Base-by-base conservation (phyloP, 805 yeast genomes). In the Yarrowia keelungensis region DNA sequence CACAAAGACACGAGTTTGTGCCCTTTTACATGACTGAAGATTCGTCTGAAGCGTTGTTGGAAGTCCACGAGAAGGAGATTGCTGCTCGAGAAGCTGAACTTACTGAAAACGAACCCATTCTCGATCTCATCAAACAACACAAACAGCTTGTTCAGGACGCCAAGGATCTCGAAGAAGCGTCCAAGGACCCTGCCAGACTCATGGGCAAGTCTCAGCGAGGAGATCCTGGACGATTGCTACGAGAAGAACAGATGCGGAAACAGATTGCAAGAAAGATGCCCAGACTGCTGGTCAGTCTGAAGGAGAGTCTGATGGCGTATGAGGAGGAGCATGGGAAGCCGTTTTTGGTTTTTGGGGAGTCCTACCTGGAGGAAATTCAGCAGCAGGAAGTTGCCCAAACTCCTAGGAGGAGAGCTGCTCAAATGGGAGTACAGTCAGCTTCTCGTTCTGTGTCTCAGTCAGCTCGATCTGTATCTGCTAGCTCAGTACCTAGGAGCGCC, bases 121-220 rank as follows among this genome's bases (percentile, higher is more conserved):
- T 92, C 50, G 78, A 80, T 12, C 76, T 85, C n/a, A 84, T 89
- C 39, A 81, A 84, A 5, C 85, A 84, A 54, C 83, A 90, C 71
- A 80, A 84, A 53, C 83, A 81, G 2, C 77, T 92, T 35, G 76
- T 87, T 49, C 77, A 80, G 14, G 96, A 91, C 71, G 89, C 89
- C 70, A 71, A 76, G 1, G 84, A 84, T 58, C 82, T 95, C 46
- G 88, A 83, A 45, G 89, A 86, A 70, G 86, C 95, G 4, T 84
- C 89, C 1, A 88, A 86, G 73, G 95, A 94, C 76, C 87, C 98
- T 0, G 87, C 94, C 0, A 83, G 98, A 71, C 81, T 93, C 51
- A 77, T 89, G 56, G 86, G 89, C 71, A 86, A 90, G 74, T 73
- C 77, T 8, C 73, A 71, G 2, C 67, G 72, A 8, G 72, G 78